Percentiles rank a stretch among this genome's conserved stretches.
These are phyloP conservation scores for Fusarium albosuccineum DNA, from an alignment of 2,329 filamentous ascomycete species.

Conservation along the genomic window DNA sequence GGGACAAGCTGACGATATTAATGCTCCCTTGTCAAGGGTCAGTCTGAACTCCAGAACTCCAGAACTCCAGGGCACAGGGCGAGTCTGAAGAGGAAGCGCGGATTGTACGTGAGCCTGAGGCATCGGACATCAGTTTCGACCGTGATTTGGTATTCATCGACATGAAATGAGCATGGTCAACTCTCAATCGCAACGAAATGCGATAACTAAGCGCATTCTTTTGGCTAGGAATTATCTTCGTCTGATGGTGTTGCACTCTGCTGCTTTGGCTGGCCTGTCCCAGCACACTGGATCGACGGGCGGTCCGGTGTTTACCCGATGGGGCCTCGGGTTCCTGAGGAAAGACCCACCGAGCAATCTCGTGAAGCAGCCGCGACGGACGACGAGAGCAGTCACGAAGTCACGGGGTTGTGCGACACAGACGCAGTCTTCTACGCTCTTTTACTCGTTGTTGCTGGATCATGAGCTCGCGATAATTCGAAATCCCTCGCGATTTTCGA, in stretches of 20 bases:
- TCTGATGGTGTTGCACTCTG: slow-evolving; percentile 20
- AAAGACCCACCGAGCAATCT: slow-evolving; percentile 46
- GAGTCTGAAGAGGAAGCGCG: neutral
- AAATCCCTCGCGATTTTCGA: slow-evolving; percentile 11
- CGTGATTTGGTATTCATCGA: no score
- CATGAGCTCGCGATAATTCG: slow-evolving; percentile 18
- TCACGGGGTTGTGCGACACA: slow-evolving; percentile 36
- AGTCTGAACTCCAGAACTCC: neutral
- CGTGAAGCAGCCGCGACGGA: slow-evolving; percentile 43
- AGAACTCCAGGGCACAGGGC: slow-evolving; percentile 17
- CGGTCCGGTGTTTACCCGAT: slow-evolving; percentile 47
- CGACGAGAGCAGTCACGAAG: slow-evolving; percentile 35
- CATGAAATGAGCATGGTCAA: no score
- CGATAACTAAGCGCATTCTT: neutral
- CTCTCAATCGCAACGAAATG: neutral
- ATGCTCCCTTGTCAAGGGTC: slow-evolving; percentile 33
- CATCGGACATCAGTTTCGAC: neutral
- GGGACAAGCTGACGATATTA: slow-evolving; percentile 5
- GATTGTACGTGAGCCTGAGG: neutral
- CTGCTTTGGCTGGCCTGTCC: slow-evolving; percentile 12
- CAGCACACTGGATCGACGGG: slow-evolving; percentile 26
- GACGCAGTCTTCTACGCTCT: slow-evolving; percentile 35
- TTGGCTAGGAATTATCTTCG: slow-evolving; percentile 1
- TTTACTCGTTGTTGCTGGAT: neutral
- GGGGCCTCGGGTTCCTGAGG: slow-evolving; percentile 27